A percentile compares a stretch with the other conserved stretches of the same genome.
These are phyloP conservation scores for Oleoguttula mirabilis DNA, from an alignment of 495 filamentous ascomycete species.

Conservation along the genomic window DNA sequence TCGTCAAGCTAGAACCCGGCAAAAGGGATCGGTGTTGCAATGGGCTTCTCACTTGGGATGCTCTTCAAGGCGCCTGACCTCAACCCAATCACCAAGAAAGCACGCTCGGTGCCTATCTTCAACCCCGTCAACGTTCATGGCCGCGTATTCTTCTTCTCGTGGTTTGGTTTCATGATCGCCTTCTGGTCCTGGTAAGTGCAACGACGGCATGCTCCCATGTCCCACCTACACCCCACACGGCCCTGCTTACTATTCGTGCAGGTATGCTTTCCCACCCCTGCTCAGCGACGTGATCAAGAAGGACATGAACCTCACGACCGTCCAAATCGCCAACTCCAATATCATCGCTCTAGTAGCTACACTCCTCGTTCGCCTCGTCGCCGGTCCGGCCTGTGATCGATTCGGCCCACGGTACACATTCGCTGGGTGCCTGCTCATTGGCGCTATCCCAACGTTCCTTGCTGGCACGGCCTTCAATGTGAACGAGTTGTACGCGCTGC, in stretches of 20 bases:
- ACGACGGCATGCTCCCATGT: not conserved
- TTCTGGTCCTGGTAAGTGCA: constrained; percentile 78
- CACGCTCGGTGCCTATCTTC: constrained; percentile 64
- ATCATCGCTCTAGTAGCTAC: constrained; percentile 79
- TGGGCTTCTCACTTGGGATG: constrained; percentile 1
- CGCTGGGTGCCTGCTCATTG: constrained; percentile 57
- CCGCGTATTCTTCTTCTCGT: constrained; percentile 86
- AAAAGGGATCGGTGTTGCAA: no score
- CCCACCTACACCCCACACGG: not conserved
- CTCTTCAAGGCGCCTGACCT: constrained; percentile 28
- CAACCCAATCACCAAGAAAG: constrained; percentile 38
- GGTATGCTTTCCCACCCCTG: constrained; percentile 33
- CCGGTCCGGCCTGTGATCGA: constrained; percentile 73
- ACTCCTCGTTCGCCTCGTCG: constrained; percentile 66
- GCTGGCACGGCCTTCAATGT: constrained; percentile 64
- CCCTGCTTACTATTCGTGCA: constrained; percentile 6
- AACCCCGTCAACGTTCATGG: constrained; percentile 77
- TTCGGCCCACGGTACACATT: constrained; percentile 78
- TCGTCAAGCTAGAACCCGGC: no score
- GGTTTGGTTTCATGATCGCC: constrained; percentile 90
- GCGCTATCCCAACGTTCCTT: constrained; percentile 70
- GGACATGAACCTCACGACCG: constrained; percentile 58
- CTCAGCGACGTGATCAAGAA: constrained; percentile 32
- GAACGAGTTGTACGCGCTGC: constrained; percentile 58
- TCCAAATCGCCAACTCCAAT: constrained; percentile 82